phyloP scores from a whole-genome alignment of 192 early-diverging fungal genomes.

The Irineochytrium annulatum region DNA sequence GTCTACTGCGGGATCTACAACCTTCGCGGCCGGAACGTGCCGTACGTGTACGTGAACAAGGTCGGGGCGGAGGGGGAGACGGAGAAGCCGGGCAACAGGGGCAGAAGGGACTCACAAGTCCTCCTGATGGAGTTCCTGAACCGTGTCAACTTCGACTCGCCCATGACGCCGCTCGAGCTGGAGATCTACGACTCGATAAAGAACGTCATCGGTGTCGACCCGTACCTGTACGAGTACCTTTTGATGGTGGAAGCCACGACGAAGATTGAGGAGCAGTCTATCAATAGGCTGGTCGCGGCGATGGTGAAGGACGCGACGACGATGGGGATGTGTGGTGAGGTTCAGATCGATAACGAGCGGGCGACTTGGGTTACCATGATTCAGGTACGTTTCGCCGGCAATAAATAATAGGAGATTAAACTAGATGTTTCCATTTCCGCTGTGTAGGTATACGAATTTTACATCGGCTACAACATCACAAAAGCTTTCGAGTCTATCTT shows the following conservation, averaged over 20 bases:
- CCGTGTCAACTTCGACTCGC: conserved; percentile 85
- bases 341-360: conserved; percentile 87
- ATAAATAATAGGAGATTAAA: too few relatives aligned
- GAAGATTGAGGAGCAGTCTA: conserved; percentile 76
- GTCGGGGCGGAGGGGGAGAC: conserved; percentile 77
- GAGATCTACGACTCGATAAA: conserved; percentile 97
- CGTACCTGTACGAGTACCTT: conserved; percentile 87
- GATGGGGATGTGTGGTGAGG: conserved; percentile 95
- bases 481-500: conserved; percentile 98
- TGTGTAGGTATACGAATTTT: conserved; percentile 86
- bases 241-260: conserved; percentile 98
- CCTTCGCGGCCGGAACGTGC: conserved; percentile 80
- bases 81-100: conserved; percentile 85
- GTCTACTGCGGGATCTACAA: conserved; percentile 93
- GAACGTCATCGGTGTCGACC: conserved; percentile 93
- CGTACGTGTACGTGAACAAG: conserved; percentile 88
- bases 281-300: conserved; percentile 84
- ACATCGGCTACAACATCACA: conserved; percentile 92
- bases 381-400: too few relatives aligned
- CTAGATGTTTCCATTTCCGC: too few relatives aligned
- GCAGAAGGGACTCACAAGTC: conserved; percentile 98
- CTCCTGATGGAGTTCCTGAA: conserved; percentile 96
- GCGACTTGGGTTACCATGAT: conserved; percentile 96
- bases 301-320: conserved; percentile 88
- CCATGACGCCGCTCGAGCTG: conserved; percentile 93